These are phyloP conservation scores for Kodamaea arcana DNA, from an alignment of 1,139 yeast genomes.

Conservation along the genomic window DNA sequence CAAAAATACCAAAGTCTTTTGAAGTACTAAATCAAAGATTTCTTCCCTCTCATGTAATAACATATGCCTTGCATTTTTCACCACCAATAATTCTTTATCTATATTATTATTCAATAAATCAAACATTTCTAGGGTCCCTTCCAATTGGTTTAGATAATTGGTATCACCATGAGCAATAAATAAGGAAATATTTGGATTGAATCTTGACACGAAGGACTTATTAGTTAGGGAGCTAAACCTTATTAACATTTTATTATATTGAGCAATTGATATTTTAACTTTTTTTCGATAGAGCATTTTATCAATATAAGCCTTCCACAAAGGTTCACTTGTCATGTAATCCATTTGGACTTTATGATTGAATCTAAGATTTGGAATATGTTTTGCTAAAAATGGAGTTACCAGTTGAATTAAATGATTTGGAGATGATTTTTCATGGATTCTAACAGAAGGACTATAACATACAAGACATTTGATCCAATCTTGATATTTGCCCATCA, in stretches of 20 bases:
- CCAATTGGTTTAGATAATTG: conserved; percentile 51
- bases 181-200: conserved; percentile 38
- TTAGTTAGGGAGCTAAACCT: conserved; percentile 11
- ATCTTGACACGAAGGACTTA: conserved; percentile 38
- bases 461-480: background rate
- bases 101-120: conserved; percentile 29
- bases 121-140: conserved; percentile 49
- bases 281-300: background rate
- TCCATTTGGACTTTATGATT: background rate
- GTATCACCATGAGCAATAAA: conserved; percentile 31
- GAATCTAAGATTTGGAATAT: background rate
- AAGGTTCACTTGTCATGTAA: background rate
- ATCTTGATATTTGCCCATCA: conserved; percentile 1
- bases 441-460: background rate
- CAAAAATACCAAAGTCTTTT: conserved; percentile 4
- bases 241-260: background rate
- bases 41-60: conserved; percentile 5
- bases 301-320: background rate
- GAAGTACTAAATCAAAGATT: conserved; percentile 2
- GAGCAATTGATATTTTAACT: background rate
- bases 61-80: conserved; percentile 1
- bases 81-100: conserved; percentile 18
- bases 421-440: background rate
- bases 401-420: background rate
- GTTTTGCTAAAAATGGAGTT: background rate